Evolutionary conservation across 805 yeast species (phyloP), one percentile per base, ranked within the genome.

Genomic region (Metschnikowia proteae): DNA sequence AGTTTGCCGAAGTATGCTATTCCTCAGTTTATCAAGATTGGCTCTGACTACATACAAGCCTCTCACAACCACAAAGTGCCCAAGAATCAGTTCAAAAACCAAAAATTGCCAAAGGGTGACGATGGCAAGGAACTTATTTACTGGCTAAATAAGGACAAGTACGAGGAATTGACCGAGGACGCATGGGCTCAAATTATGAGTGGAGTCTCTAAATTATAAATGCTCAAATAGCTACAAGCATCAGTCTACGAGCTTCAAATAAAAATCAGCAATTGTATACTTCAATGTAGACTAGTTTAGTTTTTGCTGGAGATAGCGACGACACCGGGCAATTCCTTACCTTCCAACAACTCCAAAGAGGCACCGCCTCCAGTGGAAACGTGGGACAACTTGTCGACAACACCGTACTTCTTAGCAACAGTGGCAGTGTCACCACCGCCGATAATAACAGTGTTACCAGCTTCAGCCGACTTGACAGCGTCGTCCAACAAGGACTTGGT

Each of bases 281-380:
- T 23, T 30, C 23, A 6, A 11, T 32, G 10, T 23, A 31, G 13
- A 30, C 36, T 31, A 26, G 17, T 26, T 41, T 48, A 51, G 48
- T 61, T 49, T 60, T 88, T 90, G 75, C 81, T 83, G 59, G 96
- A 83, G 64, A 91, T 84, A 75, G 91, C 95, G 66, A 79, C 83
- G 62, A 94, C 98, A 83, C 99, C 99, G 65, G 99, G 99, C 65
- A 94, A 82, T 63, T 80, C 94, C 84, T 94, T 94, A 78, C 99
- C 99, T 81, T 94, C 99, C 70, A 94, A 84, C 70, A 94, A 85
- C 79, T 94, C 99, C 71, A 94, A 83, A 56, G 98, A 92, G 61
- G 99, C 99, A 82, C 99, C 99, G 78, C 99, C 99, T 78, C 99
- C 99, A 57, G 99, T 94, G 61, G 98, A 92, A 60, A 94, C 97